Evolutionary conservation across 257 asterid species (phyloP).

Genomic region (Solanum infundibuliforme): DNA sequence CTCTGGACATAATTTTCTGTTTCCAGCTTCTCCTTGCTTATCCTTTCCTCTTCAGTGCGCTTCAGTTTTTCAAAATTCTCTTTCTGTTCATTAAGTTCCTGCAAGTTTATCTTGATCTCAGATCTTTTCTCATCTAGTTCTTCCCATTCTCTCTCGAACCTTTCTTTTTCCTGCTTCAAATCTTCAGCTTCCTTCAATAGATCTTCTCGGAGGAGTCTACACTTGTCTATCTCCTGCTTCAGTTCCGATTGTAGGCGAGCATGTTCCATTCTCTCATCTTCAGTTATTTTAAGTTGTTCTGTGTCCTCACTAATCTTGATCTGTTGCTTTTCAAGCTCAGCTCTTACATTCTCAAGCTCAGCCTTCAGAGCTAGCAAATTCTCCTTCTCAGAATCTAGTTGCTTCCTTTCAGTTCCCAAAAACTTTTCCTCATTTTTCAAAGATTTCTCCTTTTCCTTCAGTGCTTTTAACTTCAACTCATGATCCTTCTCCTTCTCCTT

Average conservation of each 20-base stretch:
- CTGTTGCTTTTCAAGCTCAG: slow-evolving; percentile 50
- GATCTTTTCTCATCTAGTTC: slow-evolving; percentile 68
- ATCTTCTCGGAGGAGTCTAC: slow-evolving; percentile 53
- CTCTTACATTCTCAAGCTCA: slow-evolving; percentile 58
- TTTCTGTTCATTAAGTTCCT: slow-evolving; percentile 43
- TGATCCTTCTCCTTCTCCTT: slow-evolving; percentile 60
- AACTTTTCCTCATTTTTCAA: slow-evolving; percentile 52
- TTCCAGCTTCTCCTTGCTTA: slow-evolving; percentile 65
- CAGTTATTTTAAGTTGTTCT: slow-evolving; percentile 68
- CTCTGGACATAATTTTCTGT: slow-evolving; percentile 43
- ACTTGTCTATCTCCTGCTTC: slow-evolving; percentile 80
- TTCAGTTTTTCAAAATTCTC: slow-evolving; percentile 36
- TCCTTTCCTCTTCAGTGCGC: slow-evolving; percentile 59
- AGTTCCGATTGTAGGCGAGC: slow-evolving; percentile 65
- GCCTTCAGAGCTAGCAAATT: slow-evolving; percentile 39
- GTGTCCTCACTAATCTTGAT: slow-evolving; percentile 42
- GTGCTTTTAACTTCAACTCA: slow-evolving; percentile 52
- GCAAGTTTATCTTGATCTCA: slow-evolving; percentile 53
- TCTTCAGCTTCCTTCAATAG: slow-evolving; percentile 66
- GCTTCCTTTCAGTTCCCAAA: slow-evolving; percentile 53
- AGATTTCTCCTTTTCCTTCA: slow-evolving; percentile 73
- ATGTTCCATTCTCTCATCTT: slow-evolving; percentile 71
- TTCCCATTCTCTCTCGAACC: slow-evolving; percentile 95
- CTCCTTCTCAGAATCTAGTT: slow-evolving; percentile 48
- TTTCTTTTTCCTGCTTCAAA: slow-evolving; percentile 76